These are phyloP conservation scores for Ogataea thermomethanolica DNA, from an alignment of 805 yeast genomes.

Conservation along the genomic window DNA sequence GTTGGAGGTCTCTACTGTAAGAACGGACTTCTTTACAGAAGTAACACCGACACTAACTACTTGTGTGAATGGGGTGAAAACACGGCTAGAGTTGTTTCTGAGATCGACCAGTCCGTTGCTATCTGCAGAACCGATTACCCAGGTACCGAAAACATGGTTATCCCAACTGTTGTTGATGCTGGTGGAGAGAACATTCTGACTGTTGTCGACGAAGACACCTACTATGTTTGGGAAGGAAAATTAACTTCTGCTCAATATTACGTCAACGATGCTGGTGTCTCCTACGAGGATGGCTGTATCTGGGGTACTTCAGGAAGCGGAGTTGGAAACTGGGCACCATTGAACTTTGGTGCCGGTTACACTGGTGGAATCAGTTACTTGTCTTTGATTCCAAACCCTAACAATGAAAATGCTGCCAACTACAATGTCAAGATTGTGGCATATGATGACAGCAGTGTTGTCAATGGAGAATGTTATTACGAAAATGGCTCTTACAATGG, in stretches of 20 bases:
- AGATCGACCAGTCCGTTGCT: slow-evolving; percentile 52
- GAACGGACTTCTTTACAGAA: slow-evolving; percentile 56
- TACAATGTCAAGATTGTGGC: slow-evolving; percentile 78
- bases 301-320: slow-evolving; percentile 62
- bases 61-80: slow-evolving; percentile 65
- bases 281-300: slow-evolving; percentile 63
- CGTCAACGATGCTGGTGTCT: slow-evolving; percentile 74
- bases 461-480: slow-evolving; percentile 76
- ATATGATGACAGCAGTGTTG: slow-evolving; percentile 54
- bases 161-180: slow-evolving; percentile 61
- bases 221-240: slow-evolving; percentile 61
- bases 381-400: slow-evolving; percentile 76
- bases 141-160: slow-evolving; percentile 77
- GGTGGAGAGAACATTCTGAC: slow-evolving; percentile 51
- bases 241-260: slow-evolving; percentile 70
- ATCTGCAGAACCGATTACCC: slow-evolving; percentile 79
- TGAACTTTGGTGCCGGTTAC: slow-evolving; percentile 74
- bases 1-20: slow-evolving; percentile 69
- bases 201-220: slow-evolving; percentile 56
- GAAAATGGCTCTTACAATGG: slow-evolving; percentile 74
- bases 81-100: slow-evolving; percentile 50
- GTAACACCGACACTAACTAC: slow-evolving; percentile 47
- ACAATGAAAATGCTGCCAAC: slow-evolving; percentile 55
- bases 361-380: slow-evolving; percentile 56
- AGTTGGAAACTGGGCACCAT: slow-evolving; percentile 79